Evolutionary conservation across 2,329 filamentous ascomycete genomes (phyloP).

Genomic region (Colletotrichum phormii): DNA sequence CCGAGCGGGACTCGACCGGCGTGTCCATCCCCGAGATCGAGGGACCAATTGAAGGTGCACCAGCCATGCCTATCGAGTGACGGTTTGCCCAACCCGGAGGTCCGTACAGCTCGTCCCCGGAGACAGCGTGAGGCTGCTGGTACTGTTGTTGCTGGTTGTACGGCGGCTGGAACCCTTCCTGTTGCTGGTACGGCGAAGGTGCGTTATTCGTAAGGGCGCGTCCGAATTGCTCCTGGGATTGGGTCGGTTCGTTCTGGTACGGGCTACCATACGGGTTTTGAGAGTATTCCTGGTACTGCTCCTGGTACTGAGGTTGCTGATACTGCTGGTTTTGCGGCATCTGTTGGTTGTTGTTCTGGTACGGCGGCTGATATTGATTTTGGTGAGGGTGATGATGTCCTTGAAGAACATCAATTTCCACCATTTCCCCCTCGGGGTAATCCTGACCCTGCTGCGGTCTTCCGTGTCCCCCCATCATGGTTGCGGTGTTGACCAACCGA

Average conservation of each 20-base stretch:
- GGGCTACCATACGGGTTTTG: conserved; percentile 37
- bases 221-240: conserved; percentile 36
- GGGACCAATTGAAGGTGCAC: conserved; percentile 29
- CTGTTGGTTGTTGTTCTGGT: conserved; percentile 21
- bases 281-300: conserved; percentile 40
- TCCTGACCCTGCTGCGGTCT: conserved; percentile 40
- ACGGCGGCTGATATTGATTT: conserved; percentile 31
- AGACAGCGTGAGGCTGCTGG: conserved; percentile 9
- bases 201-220: conserved; percentile 32
- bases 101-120: conserved; percentile 30
- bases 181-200: conserved; percentile 23
- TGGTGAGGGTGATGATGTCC: conserved; percentile 34
- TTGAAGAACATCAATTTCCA: conserved; percentile 47
- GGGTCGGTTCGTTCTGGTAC: conserved; percentile 44
- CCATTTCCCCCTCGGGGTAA: conserved; percentile 48
- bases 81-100: conserved; percentile 35
- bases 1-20: conserved; percentile 40
- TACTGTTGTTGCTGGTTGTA: conserved; percentile 10
- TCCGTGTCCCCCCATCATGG: conserved; percentile 39
- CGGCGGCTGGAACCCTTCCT: conserved; percentile 18
- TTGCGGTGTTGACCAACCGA: conserved; percentile 34
- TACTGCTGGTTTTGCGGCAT: conserved; percentile 34
- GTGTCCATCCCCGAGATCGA: conserved; percentile 38
- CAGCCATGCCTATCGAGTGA: conserved; percentile 33
- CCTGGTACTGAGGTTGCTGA: conserved; percentile 32